These are phyloP conservation scores for Citeromyces matritensis DNA, from an alignment of 805 yeast species.

Conservation along the genomic window DNA sequence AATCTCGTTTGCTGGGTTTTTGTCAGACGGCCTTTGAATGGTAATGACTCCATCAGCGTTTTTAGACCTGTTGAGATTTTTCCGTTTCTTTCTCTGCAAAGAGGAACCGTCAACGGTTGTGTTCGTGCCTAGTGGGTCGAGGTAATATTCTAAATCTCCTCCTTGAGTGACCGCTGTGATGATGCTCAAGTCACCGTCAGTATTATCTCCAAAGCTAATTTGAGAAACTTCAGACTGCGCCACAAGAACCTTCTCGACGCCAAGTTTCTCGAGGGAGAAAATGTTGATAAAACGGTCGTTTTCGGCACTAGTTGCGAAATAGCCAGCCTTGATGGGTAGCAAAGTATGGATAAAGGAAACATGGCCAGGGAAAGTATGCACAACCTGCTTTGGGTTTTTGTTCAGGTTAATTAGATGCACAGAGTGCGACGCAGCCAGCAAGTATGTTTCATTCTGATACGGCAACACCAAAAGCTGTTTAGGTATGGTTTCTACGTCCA, in stretches of 20 bases:
- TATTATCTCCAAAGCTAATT: constrained; percentile 21
- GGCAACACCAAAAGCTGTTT: constrained; percentile 5
- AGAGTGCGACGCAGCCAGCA: constrained; percentile 55
- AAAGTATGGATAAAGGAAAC: constrained; percentile 48
- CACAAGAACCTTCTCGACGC: constrained; percentile 45
- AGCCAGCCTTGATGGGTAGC: constrained; percentile 21
- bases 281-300: constrained; percentile 76
- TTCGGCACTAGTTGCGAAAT: constrained; percentile 55
- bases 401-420: constrained; percentile 35
- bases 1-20: constrained; percentile 12
- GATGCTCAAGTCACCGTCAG: constrained; percentile 14
- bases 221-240: constrained; percentile 46
- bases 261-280: constrained; percentile 27
- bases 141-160: constrained; percentile 62
- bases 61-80: constrained; percentile 25
- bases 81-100: background rate
- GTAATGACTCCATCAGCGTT: constrained; percentile 28
- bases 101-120: constrained; percentile 4
- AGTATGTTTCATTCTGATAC: constrained; percentile 17
- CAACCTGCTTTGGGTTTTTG: constrained; percentile 15
- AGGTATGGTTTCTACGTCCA: constrained; percentile 11
- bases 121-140: constrained; percentile 25
- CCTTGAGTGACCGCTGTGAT: constrained; percentile 55
- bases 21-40: constrained; percentile 27
- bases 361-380: constrained; percentile 60